Evolutionary conservation across 495 filamentous ascomycete species (phyloP).

Genomic region (Rusavskia elegans): DNA sequence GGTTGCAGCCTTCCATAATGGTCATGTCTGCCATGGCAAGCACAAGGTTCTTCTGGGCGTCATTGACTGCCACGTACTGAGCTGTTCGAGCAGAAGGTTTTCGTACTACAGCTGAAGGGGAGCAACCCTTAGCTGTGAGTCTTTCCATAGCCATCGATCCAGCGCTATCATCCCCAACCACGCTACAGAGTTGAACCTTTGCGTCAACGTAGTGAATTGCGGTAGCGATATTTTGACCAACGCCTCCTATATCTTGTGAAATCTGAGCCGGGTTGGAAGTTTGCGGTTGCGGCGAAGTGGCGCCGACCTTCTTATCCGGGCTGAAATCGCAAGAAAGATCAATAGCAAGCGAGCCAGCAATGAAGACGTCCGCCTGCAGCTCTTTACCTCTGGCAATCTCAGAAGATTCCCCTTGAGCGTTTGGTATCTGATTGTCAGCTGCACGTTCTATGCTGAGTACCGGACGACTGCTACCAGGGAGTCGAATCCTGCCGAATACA

Average conservation of each 20-base stretch:
- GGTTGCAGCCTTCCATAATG: conserved; percentile 48
- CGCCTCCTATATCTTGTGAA: conserved; percentile 73
- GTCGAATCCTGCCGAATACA: background rate
- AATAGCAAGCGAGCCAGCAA: conserved; percentile 78
- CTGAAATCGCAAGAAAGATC: conserved; percentile 74
- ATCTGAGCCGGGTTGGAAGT: conserved; percentile 82
- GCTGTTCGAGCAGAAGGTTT: conserved; percentile 47
- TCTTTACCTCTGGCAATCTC: background rate
- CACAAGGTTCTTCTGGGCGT: conserved; percentile 60
- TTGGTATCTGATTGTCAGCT: background rate
- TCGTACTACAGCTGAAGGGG: conserved; percentile 41
- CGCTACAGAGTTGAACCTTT: conserved; percentile 51
- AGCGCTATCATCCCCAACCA: conserved; percentile 60
- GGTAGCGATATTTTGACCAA: conserved; percentile 81
- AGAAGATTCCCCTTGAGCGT: background rate
- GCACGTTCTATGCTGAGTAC: too few relatives aligned
- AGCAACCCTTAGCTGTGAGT: conserved; percentile 45
- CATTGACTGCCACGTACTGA: conserved; percentile 85
- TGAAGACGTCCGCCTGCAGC: conserved; percentile 46
- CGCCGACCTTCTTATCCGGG: conserved; percentile 16
- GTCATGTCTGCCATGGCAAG: conserved; percentile 91
- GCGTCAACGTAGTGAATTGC: conserved; percentile 50
- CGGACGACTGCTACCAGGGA: too few relatives aligned
- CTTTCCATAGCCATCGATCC: conserved; percentile 52
- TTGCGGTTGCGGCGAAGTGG: conserved; percentile 38